Percentiles rank a stretch among this genome's conserved stretches.
These are phyloP conservation scores for Kuraishia piskuri DNA, from an alignment of 805 yeast genomes.

Conservation along the genomic window DNA sequence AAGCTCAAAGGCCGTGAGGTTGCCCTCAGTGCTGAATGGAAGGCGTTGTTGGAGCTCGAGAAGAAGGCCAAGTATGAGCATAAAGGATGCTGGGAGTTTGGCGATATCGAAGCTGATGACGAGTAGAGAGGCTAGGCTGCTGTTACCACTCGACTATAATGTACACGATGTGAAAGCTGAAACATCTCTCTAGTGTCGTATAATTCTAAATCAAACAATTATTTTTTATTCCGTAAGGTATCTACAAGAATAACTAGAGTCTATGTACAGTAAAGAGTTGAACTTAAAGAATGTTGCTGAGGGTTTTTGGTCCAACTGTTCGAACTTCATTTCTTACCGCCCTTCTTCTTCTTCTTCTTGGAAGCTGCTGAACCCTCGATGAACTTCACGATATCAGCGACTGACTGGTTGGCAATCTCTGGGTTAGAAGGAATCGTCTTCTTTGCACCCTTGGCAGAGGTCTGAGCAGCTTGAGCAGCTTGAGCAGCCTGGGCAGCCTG, in stretches of 20 bases:
- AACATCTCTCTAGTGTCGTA: too few relatives aligned
- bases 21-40: conserved; percentile 25
- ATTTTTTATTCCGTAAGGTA: background rate
- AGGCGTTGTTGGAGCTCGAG: conserved; percentile 34
- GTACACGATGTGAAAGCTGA: too few relatives aligned
- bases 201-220: background rate
- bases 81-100: conserved; percentile 68
- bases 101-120: conserved; percentile 59
- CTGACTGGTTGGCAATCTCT: conserved; percentile 52
- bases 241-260: background rate
- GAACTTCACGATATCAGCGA: conserved; percentile 65
- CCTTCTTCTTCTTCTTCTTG: conserved; percentile 20
- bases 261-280: conserved; percentile 5
- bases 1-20: conserved; percentile 26
- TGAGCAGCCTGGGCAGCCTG: conserved; percentile 17
- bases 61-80: conserved; percentile 38
- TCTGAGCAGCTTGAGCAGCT: conserved; percentile 14
- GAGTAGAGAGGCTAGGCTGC: conserved; percentile 5
- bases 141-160: conserved; percentile 4
- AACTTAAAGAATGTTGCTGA: too few relatives aligned
- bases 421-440: conserved; percentile 33
- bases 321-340: conserved; percentile 11
- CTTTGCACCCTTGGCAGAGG: conserved; percentile 17
- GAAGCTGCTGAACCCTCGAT: conserved; percentile 47
- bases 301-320: too few relatives aligned